phyloP scores from a whole-genome alignment of 495 filamentous ascomycete species.

The Rostrohypoxylon terebratum region DNA sequence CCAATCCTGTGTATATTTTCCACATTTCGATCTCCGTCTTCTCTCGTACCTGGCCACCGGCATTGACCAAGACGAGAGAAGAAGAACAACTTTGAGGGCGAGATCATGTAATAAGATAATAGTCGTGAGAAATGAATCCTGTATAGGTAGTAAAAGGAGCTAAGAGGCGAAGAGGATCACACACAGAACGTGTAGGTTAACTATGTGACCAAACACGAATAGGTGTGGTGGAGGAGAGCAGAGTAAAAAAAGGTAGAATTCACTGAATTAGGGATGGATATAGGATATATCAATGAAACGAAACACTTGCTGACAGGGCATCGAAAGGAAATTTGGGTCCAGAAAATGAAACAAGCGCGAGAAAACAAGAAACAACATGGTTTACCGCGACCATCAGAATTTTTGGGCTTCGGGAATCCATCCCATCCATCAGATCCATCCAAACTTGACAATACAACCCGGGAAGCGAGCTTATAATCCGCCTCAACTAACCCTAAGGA shows the following conservation, averaged over 20 bases:
- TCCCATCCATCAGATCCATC: conserved; percentile 45
- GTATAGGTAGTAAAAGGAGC: conserved; percentile 33
- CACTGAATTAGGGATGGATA: conserved; percentile 33
- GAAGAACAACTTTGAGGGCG: conserved; percentile 22
- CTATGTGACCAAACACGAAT: conserved; percentile 19
- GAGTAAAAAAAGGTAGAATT: conserved; percentile 43
- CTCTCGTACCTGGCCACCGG: conserved; percentile 32
- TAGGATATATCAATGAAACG: conserved; percentile 48
- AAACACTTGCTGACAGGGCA: conserved; percentile 37
- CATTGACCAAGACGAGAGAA: conserved; percentile 28
- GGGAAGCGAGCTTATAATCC: conserved; percentile 43
- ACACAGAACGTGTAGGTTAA: conserved; percentile 26
- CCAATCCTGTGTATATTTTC: conserved; percentile 44
- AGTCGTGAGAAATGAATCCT: conserved; percentile 28
- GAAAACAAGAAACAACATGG: conserved; percentile 38
- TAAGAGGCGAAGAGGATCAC: conserved; percentile 9
- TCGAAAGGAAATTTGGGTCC: conserved; percentile 36
- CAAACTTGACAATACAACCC: conserved; percentile 40
- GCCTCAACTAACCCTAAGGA: conserved; percentile 46
- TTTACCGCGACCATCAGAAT: conserved; percentile 40
- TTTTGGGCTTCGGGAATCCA: conserved; percentile 41
- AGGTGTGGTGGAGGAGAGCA: conserved; percentile 29
- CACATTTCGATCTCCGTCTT: conserved; percentile 37
- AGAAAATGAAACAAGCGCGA: conserved; percentile 47
- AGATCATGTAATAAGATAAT: conserved; percentile 45